Conservation (phyloP, 202 grass and related monocot genomes). For the Digitaria exilis region DNA sequence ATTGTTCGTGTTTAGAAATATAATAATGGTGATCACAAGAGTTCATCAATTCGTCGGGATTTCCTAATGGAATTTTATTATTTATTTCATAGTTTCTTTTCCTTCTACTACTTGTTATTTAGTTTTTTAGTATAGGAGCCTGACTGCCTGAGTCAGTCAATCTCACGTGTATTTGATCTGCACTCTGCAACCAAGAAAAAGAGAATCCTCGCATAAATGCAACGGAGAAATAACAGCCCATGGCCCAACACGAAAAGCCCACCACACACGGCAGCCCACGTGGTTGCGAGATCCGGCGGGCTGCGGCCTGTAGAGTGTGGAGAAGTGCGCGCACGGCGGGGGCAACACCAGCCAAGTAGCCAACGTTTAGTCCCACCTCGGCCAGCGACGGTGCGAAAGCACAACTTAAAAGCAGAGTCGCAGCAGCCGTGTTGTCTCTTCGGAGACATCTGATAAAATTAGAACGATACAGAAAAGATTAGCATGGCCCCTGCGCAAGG, state of each 20-base stretch:
- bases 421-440: rapidly evolving
- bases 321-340: background rate
- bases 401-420: background rate
- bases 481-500: conserved; percentile 44
- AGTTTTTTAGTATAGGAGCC: background rate
- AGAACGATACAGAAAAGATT: conserved; percentile 29
- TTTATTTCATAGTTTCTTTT: background rate
- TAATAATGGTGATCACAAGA: background rate
- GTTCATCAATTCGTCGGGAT: background rate
- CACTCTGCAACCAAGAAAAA: background rate
- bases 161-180: background rate
- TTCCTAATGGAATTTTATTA: background rate
- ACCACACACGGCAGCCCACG: background rate
- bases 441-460: conserved; percentile 32
- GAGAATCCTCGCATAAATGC: background rate
- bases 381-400: rapidly evolving
- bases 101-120: too few relatives aligned
- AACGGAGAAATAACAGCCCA: background rate
- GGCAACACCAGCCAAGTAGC: too few relatives aligned
- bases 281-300: background rate
- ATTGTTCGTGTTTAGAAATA: conserved; percentile 12
- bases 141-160: background rate
- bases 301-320: background rate
- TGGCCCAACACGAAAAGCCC: background rate
- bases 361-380: conserved; percentile 11